These are phyloP conservation scores for Astrephomene gubernaculifera DNA, from an alignment of 139 green algal genomes.

Conservation along the genomic window DNA sequence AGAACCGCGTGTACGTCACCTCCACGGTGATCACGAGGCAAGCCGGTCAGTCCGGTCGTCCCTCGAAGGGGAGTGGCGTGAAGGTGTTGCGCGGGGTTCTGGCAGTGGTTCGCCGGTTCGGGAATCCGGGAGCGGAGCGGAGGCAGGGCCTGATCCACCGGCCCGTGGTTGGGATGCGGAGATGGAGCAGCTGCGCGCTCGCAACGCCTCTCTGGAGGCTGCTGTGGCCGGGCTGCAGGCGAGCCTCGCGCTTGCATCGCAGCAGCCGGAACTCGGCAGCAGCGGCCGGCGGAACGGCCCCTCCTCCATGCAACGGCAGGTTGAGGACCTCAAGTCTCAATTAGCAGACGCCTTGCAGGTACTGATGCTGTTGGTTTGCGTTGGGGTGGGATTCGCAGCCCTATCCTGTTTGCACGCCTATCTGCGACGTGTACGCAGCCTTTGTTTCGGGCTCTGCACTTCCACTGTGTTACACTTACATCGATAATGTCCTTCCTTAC, in stretches of 20 bases:
- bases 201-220: conserved; percentile 1
- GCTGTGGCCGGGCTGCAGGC: neutral
- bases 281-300: neutral
- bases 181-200: conserved; percentile 18
- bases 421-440: too few species aligned
- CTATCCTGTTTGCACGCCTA: too few species aligned
- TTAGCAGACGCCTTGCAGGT: conserved; percentile 7
- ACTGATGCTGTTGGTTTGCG: neutral
- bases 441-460: too few species aligned
- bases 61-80: too few species aligned
- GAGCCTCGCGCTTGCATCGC: neutral
- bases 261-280: neutral
- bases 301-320: neutral
- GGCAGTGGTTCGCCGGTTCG: too few species aligned
- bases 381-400: neutral
- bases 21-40: too few species aligned
- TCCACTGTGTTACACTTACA: too few species aligned
- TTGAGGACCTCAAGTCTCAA: neutral
- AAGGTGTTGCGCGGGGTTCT: too few species aligned
- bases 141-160: neutral
- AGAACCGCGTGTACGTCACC: too few species aligned
- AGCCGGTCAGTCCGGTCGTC: too few species aligned
- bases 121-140: too few species aligned
- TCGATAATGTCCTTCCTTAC: too few species aligned
- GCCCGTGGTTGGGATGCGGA: conserved; percentile 7